Evolutionary conservation across 306 rosid species (phyloP).

Genomic region (Inga oerstediana): DNA sequence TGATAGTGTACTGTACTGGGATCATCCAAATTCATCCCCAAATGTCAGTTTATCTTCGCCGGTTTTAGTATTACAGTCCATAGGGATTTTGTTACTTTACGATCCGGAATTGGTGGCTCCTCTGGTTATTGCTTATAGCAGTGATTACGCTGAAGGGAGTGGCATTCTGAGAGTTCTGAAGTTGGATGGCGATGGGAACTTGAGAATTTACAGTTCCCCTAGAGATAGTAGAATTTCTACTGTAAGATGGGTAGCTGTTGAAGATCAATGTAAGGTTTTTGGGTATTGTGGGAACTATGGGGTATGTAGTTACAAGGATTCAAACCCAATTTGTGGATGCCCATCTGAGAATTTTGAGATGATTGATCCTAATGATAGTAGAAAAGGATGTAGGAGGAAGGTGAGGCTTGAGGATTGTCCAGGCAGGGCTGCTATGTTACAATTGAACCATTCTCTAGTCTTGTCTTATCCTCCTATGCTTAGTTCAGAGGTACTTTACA

Average conservation of each 20-base stretch:
- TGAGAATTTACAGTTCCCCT: slow-evolving; percentile 56
- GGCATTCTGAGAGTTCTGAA: slow-evolving; percentile 57
- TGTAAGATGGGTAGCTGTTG: slow-evolving; percentile 67
- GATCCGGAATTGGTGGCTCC: slow-evolving; percentile 41
- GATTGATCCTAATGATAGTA: slow-evolving; percentile 61
- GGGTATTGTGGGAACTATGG: slow-evolving; percentile 76
- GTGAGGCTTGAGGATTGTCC: slow-evolving; percentile 54
- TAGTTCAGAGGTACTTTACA: slow-evolving; percentile 43
- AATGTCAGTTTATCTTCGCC: slow-evolving; percentile 55
- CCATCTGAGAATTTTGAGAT: slow-evolving; percentile 70
- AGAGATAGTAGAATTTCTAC: slow-evolving; percentile 43
- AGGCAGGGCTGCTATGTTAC: slow-evolving; percentile 50
- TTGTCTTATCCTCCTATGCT: slow-evolving; percentile 62
- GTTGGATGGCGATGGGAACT: slow-evolving; percentile 69
- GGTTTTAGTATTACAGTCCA: slow-evolving; percentile 38
- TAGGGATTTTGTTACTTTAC: slow-evolving; percentile 52
- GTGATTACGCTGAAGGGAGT: slow-evolving; percentile 54
- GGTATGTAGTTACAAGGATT: slow-evolving; percentile 64
- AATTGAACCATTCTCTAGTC: slow-evolving; percentile 49
- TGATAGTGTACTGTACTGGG: slow-evolving; percentile 55
- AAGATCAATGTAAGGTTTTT: slow-evolving; percentile 67
- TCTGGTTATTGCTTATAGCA: slow-evolving; percentile 57
- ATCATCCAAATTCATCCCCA: slow-evolving; percentile 50
- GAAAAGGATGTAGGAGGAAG: slow-evolving; percentile 70
- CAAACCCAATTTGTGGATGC: slow-evolving; percentile 61